Evolutionary conservation across 108 stramenopile species (phyloP).

Genomic region (Parietichytrium sp.): DNA sequence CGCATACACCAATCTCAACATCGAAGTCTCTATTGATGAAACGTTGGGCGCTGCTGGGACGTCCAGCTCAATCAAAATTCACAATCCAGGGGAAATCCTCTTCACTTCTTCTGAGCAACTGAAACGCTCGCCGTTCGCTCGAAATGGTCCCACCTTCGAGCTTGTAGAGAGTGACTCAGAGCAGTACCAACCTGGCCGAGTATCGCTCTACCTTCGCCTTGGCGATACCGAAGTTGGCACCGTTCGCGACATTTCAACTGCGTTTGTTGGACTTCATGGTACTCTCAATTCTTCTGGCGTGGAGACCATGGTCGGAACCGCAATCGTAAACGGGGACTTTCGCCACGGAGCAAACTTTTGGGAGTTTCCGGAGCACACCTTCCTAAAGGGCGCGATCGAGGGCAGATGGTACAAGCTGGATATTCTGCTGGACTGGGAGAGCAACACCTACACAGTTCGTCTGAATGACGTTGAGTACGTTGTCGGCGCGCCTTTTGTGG

Average conservation of each 20-base stretch:
- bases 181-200: background rate
- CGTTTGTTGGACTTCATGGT: background rate
- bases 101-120: background rate
- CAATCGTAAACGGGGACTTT: constrained; percentile 54
- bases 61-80: background rate
- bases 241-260: background rate
- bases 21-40: constrained; percentile 44
- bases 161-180: background rate
- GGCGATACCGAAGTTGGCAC: background rate
- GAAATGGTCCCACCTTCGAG: constrained; percentile 25
- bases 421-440: constrained; percentile 69
- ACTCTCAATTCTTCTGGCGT: background rate
- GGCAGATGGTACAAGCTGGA: constrained; percentile 79
- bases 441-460: constrained; percentile 56
- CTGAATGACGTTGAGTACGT: constrained; percentile 64
- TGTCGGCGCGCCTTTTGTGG: constrained; percentile 47
- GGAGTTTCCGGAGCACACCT: constrained; percentile 50
- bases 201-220: background rate
- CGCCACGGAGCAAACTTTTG: constrained; percentile 60
- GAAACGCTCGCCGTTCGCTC: background rate
- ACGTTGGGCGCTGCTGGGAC: constrained; percentile 50
- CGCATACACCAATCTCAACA: constrained; percentile 40
- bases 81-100: background rate
- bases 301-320: constrained; percentile 61
- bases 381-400: constrained; percentile 19